Conservation (phyloP, 1,284 basidiomycete genomes). For the Trichosporon ovoides region DNA sequence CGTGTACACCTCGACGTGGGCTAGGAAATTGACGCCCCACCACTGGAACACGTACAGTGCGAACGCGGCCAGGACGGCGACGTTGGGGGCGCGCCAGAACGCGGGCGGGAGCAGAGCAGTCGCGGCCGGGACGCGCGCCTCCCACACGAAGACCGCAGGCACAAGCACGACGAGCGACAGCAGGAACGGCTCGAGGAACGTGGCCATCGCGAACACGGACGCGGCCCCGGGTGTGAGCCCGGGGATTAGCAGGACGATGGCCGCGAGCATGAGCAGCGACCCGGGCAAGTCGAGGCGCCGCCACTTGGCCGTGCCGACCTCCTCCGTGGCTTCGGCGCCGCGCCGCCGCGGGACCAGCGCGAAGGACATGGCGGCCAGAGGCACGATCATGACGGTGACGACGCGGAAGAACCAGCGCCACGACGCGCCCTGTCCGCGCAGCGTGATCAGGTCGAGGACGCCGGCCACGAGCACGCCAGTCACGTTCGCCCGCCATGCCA, state of each 20-base stretch:
- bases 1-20: slow-evolving; percentile 25
- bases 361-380: background rate
- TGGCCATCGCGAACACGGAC: slow-evolving; percentile 38
- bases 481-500: slow-evolving; percentile 36
- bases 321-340: background rate
- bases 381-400: slow-evolving; percentile 25
- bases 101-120: slow-evolving; percentile 39
- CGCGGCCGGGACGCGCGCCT: slow-evolving; percentile 25
- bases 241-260: slow-evolving; percentile 42
- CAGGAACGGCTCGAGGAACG: slow-evolving; percentile 46
- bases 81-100: slow-evolving; percentile 43
- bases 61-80: slow-evolving; percentile 38
- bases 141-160: slow-evolving; percentile 35
- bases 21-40: slow-evolving; percentile 31
- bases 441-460: slow-evolving; percentile 35
- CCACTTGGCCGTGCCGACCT: slow-evolving; percentile 21
- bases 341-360: background rate
- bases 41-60: slow-evolving; percentile 37
- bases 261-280: slow-evolving; percentile 31
- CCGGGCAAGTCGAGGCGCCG: slow-evolving; percentile 41
- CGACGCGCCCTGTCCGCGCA: slow-evolving; percentile 34
- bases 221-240: slow-evolving; percentile 42
- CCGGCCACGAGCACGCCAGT: slow-evolving; percentile 31
- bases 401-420: slow-evolving; percentile 46
- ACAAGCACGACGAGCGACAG: slow-evolving; percentile 33